Evolutionary conservation across 176 grass and related monocot species (phyloP).

Genomic region (Tillandsia fasciculata): DNA sequence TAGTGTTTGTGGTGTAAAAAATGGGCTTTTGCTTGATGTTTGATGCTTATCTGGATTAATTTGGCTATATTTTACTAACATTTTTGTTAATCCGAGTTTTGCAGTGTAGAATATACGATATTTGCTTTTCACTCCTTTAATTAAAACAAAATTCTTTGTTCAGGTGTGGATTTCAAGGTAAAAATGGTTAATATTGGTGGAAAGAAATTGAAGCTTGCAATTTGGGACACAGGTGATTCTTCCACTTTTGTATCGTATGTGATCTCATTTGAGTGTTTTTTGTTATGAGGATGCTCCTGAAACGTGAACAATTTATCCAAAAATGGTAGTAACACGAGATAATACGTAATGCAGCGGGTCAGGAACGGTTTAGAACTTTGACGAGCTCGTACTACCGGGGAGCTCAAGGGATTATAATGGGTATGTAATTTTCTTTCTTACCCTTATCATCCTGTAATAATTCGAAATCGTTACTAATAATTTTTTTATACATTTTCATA

Average conservation of each 20-base stretch:
- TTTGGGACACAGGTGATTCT: constrained; percentile 69
- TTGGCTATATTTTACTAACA: neutral
- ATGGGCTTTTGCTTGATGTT: neutral
- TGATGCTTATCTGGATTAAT: neutral
- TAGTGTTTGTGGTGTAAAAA: neutral
- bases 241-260: neutral
- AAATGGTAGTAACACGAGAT: neutral
- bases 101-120: neutral
- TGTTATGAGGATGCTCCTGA: neutral
- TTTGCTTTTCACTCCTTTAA: constrained; percentile 1
- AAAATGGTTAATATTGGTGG: constrained; percentile 86
- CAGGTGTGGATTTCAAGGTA: constrained; percentile 98
- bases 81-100: neutral
- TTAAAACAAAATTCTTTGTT: neutral
- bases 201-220: constrained; percentile 91
- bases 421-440: constrained; percentile 31
- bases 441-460: neutral
- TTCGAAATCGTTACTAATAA: neutral
- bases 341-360: constrained; percentile 56
- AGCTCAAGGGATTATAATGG: constrained; percentile 87
- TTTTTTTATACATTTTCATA: neutral
- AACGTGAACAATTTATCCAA: neutral
- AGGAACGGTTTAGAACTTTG: constrained; percentile 83
- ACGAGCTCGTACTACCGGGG: constrained; percentile 94
- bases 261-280: neutral